Conservation (phyloP, 176 grass and related monocot species). For the Thalia dealbata region DNA sequence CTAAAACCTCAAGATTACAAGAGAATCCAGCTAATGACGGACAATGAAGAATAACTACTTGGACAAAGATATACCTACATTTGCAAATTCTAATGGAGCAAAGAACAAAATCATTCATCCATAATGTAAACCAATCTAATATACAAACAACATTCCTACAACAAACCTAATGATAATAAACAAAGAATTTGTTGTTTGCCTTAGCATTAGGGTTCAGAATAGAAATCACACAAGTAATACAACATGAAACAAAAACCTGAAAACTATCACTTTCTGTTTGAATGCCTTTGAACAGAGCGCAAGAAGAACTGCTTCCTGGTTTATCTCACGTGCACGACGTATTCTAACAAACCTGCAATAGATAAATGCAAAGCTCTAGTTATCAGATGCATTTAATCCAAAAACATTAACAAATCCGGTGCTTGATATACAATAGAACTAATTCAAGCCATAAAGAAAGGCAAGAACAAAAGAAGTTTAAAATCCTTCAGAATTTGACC, state of each 20-base stretch:
- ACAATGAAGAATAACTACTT: too few species aligned
- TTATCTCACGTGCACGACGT: conserved; percentile 63
- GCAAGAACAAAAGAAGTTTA: too few species aligned
- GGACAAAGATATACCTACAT: background rate
- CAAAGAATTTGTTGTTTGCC: background rate
- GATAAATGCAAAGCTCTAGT: background rate
- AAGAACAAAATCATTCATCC: background rate
- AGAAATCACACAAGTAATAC: conserved; percentile 16
- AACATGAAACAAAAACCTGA: conserved; percentile 46
- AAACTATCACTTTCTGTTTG: conserved; percentile 83
- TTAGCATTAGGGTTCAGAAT: background rate
- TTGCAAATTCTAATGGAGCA: background rate
- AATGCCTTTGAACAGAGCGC: conserved; percentile 93
- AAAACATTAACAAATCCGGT: background rate
- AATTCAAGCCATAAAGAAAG: background rate
- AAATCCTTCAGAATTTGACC: too few species aligned
- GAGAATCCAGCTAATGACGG: too few species aligned
- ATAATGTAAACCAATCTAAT: background rate
- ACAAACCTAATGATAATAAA: background rate
- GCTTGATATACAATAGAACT: background rate
- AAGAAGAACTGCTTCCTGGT: conserved; percentile 92
- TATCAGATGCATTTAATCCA: background rate
- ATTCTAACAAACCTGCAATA: conserved; percentile 70
- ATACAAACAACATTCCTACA: background rate
- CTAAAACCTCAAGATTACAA: background rate